Conservation (phyloP, 2,329 filamentous ascomycete genomes). For the Camillea tinctor region DNA sequence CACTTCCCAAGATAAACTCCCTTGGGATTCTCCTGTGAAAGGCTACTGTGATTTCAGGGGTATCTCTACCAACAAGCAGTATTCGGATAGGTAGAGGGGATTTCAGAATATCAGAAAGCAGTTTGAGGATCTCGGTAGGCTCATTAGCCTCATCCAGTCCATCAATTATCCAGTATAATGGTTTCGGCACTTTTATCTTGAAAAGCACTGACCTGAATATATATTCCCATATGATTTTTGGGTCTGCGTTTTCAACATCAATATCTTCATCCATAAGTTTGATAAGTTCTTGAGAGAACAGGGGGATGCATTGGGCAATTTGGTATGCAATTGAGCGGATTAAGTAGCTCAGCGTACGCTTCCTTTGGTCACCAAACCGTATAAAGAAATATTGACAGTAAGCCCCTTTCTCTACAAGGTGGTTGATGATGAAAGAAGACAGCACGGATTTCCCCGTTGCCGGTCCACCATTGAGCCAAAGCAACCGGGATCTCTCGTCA, state of each 20-base stretch:
- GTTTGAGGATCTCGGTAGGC: too few relatives aligned
- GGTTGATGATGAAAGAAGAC: constrained; percentile 19
- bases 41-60: too few relatives aligned
- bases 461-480: constrained; percentile 14
- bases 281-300: not conserved
- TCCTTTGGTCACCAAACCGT: constrained; percentile 10
- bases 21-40: too few relatives aligned
- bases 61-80: too few relatives aligned
- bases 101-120: too few relatives aligned
- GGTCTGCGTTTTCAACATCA: constrained; percentile 17
- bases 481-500: not conserved
- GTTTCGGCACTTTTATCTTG: constrained; percentile 14
- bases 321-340: constrained; percentile 34
- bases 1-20: too few relatives aligned
- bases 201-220: constrained; percentile 33
- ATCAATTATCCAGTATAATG: constrained; percentile 41
- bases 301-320: constrained; percentile 24
- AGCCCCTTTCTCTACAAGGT: constrained; percentile 7
- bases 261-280: constrained; percentile 11
- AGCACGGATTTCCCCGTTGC: constrained; percentile 21
- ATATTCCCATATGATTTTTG: constrained; percentile 28
- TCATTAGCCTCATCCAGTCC: constrained; percentile 40
- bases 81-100: too few relatives aligned
- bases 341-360: constrained; percentile 19
- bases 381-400: constrained; percentile 21